A percentile compares a stretch with the other conserved stretches of the same genome.
These are phyloP conservation scores for Wallacemonas sp. DNA, from an alignment of 208 protist genomes.

Conservation along the genomic window DNA sequence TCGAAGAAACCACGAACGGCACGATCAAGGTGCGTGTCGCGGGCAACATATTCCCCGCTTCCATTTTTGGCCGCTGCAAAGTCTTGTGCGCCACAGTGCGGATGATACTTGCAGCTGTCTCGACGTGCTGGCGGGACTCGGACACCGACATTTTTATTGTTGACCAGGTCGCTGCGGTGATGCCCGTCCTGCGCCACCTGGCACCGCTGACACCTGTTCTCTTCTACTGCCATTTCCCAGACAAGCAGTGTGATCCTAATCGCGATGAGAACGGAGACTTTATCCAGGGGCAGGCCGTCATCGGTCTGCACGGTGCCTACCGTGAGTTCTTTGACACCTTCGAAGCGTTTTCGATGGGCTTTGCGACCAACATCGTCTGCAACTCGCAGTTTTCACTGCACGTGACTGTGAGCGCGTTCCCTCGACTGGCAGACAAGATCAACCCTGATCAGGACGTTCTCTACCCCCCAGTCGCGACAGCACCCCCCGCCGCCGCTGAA, in stretches of 20 bases:
- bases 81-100: slow-evolving; percentile 90
- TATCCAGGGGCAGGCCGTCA: neutral
- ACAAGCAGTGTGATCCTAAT: slow-evolving; percentile 91
- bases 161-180: slow-evolving; percentile 93
- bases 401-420: slow-evolving; percentile 58
- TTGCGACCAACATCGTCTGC: slow-evolving; percentile 66
- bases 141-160: slow-evolving; percentile 86
- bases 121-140: slow-evolving; percentile 33
- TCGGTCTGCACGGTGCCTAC: slow-evolving; percentile 71
- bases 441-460: slow-evolving; percentile 52
- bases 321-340: slow-evolving; percentile 88
- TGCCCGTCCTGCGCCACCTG: slow-evolving; percentile 78
- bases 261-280: slow-evolving; percentile 47
- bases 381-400: slow-evolving; percentile 81
- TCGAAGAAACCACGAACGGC: slow-evolving; percentile 93
- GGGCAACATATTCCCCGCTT: slow-evolving; percentile 86
- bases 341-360: slow-evolving; percentile 55
- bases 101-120: slow-evolving; percentile 74
- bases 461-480: slow-evolving; percentile 69
- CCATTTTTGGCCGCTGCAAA: slow-evolving; percentile 77
- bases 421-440: slow-evolving; percentile 36
- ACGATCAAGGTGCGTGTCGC: slow-evolving; percentile 84
- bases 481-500: slow-evolving; percentile 6
- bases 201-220: slow-evolving; percentile 67
- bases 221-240: slow-evolving; percentile 99